Conservation (phyloP, 306 rosid species). For the Sechiopsis laciniata region DNA sequence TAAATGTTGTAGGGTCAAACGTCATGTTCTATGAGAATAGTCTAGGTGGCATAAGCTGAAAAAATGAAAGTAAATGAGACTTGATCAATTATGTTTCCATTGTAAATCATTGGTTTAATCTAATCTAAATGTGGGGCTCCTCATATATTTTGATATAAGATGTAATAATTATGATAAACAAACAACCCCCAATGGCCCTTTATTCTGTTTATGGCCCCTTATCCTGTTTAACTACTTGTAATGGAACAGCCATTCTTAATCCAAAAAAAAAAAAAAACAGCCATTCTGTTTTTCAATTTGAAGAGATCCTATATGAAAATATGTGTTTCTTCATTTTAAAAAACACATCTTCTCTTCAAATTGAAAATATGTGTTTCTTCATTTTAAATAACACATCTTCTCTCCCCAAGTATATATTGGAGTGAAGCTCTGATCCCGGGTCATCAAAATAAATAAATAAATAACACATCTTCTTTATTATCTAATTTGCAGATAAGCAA, state of each 20-base stretch:
- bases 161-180: no score
- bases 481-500: slow-evolving; percentile 74
- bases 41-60: no score
- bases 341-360: no score
- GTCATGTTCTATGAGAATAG: no score
- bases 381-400: no score
- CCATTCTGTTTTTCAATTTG: background rate
- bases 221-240: background rate
- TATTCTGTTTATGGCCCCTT: background rate
- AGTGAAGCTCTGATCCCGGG: no score
- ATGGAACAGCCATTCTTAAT: background rate
- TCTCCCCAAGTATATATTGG: no score
- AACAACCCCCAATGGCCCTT: no score
- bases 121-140: background rate
- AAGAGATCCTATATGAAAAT: background rate
- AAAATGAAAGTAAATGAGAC: no score
- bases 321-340: background rate
- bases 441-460: no score
- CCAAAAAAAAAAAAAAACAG: background rate
- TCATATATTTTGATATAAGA: background rate
- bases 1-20: no score
- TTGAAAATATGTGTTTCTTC: no score
- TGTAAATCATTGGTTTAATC: background rate
- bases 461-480: slow-evolving; percentile 4
- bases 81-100: background rate